phyloP scores from a whole-genome alignment of 225 moss, liverwort and hornwort genomes.

The Polytrichum formosum region DNA sequence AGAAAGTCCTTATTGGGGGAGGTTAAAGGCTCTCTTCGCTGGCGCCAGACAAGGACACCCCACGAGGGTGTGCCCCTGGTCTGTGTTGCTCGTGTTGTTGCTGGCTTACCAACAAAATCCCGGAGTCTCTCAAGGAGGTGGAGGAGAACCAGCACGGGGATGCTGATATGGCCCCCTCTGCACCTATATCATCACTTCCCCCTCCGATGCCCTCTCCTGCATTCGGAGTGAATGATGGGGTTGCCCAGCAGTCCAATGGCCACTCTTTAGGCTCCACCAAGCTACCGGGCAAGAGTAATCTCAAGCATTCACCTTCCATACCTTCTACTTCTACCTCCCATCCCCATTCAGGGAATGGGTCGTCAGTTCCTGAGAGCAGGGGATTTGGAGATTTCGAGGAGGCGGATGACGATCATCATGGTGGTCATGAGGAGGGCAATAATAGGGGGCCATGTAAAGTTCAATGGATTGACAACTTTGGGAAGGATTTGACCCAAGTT shows the following conservation, averaged over 20 bases:
- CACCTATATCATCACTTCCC: constrained; percentile 58
- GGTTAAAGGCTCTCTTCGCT: constrained; percentile 37
- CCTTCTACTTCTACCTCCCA: constrained; percentile 35
- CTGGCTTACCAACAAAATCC: constrained; percentile 30
- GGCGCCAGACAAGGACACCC: constrained; percentile 92
- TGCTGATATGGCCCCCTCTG: constrained; percentile 85
- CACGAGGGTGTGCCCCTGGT: constrained; percentile 69
- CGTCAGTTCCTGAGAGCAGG: constrained; percentile 17
- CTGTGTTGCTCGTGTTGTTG: constrained; percentile 58
- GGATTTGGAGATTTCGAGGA: constrained; percentile 32
- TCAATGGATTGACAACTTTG: constrained; percentile 82
- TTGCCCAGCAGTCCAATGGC: constrained; percentile 57
- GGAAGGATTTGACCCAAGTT: constrained; percentile 86
- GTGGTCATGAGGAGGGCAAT: constrained; percentile 22
- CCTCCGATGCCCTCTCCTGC: constrained; percentile 61
- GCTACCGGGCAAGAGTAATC: constrained; percentile 78
- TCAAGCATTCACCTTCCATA: constrained; percentile 67
- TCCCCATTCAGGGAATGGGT: constrained; percentile 31
- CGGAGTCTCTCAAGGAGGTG: constrained; percentile 41
- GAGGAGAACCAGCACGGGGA: constrained; percentile 45
- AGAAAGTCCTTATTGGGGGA: no score
- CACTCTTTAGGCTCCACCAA: constrained; percentile 52
- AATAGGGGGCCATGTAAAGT: constrained; percentile 48
- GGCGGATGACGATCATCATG: constrained; percentile 19
- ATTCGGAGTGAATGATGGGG: constrained; percentile 48